Evolutionary conservation across 257 asterid species (phyloP).

Genomic region (Salvia rosmarinus): DNA sequence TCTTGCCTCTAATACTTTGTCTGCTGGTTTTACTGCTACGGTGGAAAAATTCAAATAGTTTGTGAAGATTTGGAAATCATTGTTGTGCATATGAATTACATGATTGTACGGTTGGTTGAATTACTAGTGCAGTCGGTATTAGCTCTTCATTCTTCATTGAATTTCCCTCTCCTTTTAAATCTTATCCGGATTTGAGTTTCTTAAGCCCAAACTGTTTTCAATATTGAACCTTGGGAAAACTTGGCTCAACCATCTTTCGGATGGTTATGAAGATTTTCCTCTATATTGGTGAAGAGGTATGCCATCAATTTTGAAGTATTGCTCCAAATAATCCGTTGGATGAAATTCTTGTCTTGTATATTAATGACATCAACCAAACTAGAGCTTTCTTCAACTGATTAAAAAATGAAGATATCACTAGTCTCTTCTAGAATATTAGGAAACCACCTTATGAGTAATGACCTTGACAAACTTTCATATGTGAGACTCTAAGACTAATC

Average conservation of each 20-base stretch:
- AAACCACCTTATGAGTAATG: constrained; percentile 4
- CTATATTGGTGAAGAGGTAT: not conserved
- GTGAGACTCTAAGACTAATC: constrained; percentile 14
- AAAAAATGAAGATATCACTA: not conserved
- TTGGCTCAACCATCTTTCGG: too few species aligned
- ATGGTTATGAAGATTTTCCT: not conserved
- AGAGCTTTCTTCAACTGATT: not conserved
- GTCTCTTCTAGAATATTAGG: not conserved
- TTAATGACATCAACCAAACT: not conserved
- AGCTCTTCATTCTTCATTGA: too few species aligned
- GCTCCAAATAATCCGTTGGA: too few species aligned
- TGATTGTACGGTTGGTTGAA: too few species aligned
- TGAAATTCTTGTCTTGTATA: not conserved
- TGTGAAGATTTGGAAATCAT: not conserved
- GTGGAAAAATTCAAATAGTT: not conserved
- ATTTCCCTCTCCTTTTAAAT: too few species aligned
- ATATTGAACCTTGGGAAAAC: too few species aligned
- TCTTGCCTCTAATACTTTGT: not conserved
- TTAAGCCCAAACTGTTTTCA: not conserved
- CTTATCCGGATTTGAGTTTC: not conserved
- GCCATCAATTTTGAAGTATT: not conserved
- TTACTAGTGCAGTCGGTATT: too few species aligned
- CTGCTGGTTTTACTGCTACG: too few species aligned
- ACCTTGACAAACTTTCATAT: constrained; percentile 7
- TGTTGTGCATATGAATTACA: too few species aligned